Evolutionary conservation across 1,139 yeast species (phyloP), one percentile per base, ranked within the genome.

Genomic region (Debaryomyces udenii): DNA sequence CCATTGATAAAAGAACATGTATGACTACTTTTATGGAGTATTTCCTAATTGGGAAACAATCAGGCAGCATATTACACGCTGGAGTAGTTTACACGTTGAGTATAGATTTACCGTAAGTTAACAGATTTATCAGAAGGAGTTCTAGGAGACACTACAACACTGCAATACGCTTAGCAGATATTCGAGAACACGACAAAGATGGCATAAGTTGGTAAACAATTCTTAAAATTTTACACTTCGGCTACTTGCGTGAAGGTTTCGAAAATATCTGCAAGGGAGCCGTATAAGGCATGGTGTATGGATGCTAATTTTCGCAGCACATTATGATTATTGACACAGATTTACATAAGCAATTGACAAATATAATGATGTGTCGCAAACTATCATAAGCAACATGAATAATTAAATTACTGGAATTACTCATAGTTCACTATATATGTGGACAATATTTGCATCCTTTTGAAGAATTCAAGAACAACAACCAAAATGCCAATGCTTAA

Each of bases 401-500:
- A 23, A 32, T 22, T 10, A 5, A n/a, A 24, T 34, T n/a, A 5
- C 37, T 17, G 15, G 13, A 14, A 34, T 34, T 34, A 34, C 37
- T 34, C 37, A 34, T 27, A 26, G 17, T 18, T 15, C 22, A 15
- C 18, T 32, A 23, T 14, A 23, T 23, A 15, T 32, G 23, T 16
- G 16, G 26, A 10, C 18, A 7, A 11, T 23, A 32, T 32, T 23
- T 23, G 14, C 17, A 11, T 9, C 7, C 7, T 14, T 9, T 6
- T 23, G 10, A 31, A 18, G 23, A 6, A n/a, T 22, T 32, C 17
- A n/a, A 14, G 16, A 32, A 3, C 11, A 32, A 3, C 11, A 11
- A 5, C 14, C 10, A 34, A 26, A 26, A 34, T 34, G 37, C 29
- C 37, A 38, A 71, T 73, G 78, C 64, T 73, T 47, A 73, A 74